Conservation (phyloP, 2,329 filamentous ascomycete genomes). For the Rugonectria rugulosa region DNA sequence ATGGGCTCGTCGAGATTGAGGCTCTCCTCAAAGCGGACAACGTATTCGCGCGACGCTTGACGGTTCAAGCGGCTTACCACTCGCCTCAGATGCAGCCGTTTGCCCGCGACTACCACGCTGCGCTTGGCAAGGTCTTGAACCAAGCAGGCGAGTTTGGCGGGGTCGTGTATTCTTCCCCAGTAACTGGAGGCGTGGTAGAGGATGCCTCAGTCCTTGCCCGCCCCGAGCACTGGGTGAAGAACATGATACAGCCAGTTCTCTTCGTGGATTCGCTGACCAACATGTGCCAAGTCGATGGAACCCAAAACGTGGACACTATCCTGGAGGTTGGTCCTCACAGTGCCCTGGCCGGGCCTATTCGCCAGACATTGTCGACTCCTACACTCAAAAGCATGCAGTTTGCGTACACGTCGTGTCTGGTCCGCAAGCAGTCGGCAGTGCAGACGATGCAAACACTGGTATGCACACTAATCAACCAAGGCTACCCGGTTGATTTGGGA, state of each 20-base stretch:
- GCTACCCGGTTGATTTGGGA: not conserved
- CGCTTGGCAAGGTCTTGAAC: not conserved
- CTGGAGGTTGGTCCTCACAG: conserved; percentile 14
- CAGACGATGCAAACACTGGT: not conserved
- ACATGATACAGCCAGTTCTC: not conserved
- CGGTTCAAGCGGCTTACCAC: conserved; percentile 57
- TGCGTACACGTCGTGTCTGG: not conserved
- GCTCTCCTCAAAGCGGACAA: conserved; percentile 4
- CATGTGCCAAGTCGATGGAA: not conserved
- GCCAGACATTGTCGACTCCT: too few species aligned
- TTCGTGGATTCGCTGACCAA: not conserved
- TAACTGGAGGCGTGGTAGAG: not conserved
- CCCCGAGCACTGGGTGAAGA: conserved; percentile 4
- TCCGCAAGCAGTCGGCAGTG: not conserved
- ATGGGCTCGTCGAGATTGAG: conserved; percentile 18
- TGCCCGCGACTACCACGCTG: not conserved
- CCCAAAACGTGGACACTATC: not conserved
- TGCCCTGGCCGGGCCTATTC: conserved; percentile 1
- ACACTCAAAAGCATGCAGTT: too few species aligned
- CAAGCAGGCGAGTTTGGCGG: not conserved
- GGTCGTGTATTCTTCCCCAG: too few species aligned
- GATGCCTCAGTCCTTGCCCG: not conserved
- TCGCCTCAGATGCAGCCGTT: conserved; percentile 53
- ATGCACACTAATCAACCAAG: not conserved
- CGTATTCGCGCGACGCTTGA: conserved; percentile 38